Evolutionary conservation across 2,329 filamentous ascomycete species (phyloP).

Genomic region (Aspergillus sojae): DNA sequence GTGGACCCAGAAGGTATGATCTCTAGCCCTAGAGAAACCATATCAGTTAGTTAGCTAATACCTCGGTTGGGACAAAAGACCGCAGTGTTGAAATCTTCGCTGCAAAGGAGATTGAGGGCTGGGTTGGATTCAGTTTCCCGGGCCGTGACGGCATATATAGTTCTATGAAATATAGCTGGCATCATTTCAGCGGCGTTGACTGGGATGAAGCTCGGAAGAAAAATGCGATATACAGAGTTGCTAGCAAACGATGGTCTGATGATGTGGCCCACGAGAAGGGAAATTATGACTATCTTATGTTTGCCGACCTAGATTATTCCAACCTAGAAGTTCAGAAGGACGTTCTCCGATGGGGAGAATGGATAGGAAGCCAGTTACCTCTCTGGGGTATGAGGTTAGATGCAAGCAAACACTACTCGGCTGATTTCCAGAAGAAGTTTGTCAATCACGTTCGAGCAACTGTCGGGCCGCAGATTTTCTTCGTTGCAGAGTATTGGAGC

Average conservation of each 20-base stretch:
- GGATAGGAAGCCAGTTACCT: constrained; percentile 64
- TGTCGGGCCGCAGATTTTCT: constrained; percentile 59
- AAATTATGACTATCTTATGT: constrained; percentile 72
- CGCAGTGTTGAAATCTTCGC: constrained; percentile 33
- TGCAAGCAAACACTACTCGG: constrained; percentile 72
- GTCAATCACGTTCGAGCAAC: constrained; percentile 58
- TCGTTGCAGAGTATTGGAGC: constrained; percentile 72
- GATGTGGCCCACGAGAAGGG: constrained; percentile 66
- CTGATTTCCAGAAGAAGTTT: constrained; percentile 68
- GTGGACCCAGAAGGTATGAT: constrained; percentile 57
- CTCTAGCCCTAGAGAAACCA: not conserved
- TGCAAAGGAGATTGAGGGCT: constrained; percentile 66
- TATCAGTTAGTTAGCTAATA: not conserved
- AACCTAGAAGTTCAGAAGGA: constrained; percentile 66
- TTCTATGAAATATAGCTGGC: constrained; percentile 64
- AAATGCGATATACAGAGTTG: constrained; percentile 67
- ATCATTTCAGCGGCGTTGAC: constrained; percentile 72
- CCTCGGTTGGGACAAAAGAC: not conserved
- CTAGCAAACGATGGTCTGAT: constrained; percentile 65
- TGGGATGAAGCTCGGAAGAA: constrained; percentile 61
- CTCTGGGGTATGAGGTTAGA: constrained; percentile 71
- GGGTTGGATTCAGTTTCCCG: constrained; percentile 69
- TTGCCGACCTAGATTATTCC: constrained; percentile 68
- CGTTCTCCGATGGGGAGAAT: constrained; percentile 67
- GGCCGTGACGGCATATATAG: constrained; percentile 64